These are phyloP conservation scores for Ophiocordyceps sinensis DNA, from an alignment of 2,329 filamentous ascomycete genomes.

Conservation along the genomic window DNA sequence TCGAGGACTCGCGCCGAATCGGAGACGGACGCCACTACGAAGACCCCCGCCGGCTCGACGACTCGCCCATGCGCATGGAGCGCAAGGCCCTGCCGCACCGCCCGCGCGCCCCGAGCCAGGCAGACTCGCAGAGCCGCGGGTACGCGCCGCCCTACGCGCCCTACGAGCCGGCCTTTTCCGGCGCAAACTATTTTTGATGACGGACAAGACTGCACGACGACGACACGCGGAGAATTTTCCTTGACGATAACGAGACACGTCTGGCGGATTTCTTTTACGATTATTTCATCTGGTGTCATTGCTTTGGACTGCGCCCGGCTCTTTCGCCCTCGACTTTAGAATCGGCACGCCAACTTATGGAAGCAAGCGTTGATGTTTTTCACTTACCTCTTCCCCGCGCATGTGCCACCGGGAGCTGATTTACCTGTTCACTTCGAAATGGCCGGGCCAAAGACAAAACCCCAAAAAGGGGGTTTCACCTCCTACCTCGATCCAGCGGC, in stretches of 20 bases:
- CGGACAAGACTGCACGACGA: slow-evolving; percentile 12
- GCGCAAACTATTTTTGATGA: slow-evolving; percentile 17
- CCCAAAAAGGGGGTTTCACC: no score
- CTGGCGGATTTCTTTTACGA: background rate
- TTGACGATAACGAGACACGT: slow-evolving; percentile 14
- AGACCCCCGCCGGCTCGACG: slow-evolving; percentile 27
- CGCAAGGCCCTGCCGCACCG: slow-evolving; percentile 27
- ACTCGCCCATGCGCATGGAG: slow-evolving; percentile 28
- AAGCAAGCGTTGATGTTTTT: slow-evolving; percentile 6
- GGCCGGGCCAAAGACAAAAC: no score
- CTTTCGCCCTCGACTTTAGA: background rate
- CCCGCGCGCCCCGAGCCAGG: slow-evolving; percentile 33
- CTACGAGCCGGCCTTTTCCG: slow-evolving; percentile 15
- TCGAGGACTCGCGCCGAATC: slow-evolving; percentile 26
- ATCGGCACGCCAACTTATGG: slow-evolving; percentile 1
- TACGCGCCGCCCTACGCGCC: slow-evolving; percentile 13
- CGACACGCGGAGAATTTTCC: slow-evolving; percentile 5
- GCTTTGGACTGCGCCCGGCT: slow-evolving; percentile 6
- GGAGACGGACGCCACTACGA: slow-evolving; percentile 2
- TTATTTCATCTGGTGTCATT: slow-evolving; percentile 5
- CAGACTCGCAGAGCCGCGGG: slow-evolving; percentile 26
- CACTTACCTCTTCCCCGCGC: slow-evolving; percentile 2
- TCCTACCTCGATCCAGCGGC: no score
- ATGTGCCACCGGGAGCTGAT: slow-evolving; percentile 7
- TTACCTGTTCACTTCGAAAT: no score